phyloP scores from a whole-genome alignment of 1,284 basidiomycete genomes.

The Fistulina hepatica region DNA sequence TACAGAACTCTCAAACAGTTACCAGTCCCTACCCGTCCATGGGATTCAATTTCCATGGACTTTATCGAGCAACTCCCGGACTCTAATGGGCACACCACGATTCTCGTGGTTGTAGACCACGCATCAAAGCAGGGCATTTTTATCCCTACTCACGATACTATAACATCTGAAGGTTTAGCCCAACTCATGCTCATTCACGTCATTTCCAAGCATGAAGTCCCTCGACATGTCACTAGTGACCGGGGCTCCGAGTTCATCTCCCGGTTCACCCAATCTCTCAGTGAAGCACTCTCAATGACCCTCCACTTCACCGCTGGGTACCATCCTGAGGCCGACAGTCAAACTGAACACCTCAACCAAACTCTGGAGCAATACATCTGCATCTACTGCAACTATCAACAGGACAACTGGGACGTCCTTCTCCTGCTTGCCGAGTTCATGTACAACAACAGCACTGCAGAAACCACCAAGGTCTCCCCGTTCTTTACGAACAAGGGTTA shows the following conservation, averaged over 20 bases:
- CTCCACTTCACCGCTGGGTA: constrained; percentile 18
- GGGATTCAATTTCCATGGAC: constrained; percentile 28
- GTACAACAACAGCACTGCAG: constrained; percentile 21
- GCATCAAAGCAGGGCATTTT: constrained; percentile 26
- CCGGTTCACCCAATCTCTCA: constrained; percentile 18
- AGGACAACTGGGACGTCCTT: constrained; percentile 1
- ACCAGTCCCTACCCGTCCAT: constrained; percentile 20
- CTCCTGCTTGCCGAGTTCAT: constrained; percentile 24
- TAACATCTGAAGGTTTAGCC: constrained; percentile 21
- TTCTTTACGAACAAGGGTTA: constrained; percentile 15
- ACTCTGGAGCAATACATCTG: constrained; percentile 3
- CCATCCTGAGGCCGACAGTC: constrained; percentile 34
- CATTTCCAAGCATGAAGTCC: constrained; percentile 21
- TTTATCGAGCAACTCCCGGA: constrained; percentile 26
- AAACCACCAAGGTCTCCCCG: constrained; percentile 16
- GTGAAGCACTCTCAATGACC: constrained; percentile 12
- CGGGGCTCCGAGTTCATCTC: constrained; percentile 20
- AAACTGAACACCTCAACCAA: constrained; percentile 25
- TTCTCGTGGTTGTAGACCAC: constrained; percentile 28
- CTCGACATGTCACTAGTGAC: constrained; percentile 21
- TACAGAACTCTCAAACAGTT: constrained; percentile 19
- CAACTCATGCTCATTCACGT: constrained; percentile 19
- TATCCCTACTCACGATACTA: constrained; percentile 18
- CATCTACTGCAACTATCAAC: neutral
- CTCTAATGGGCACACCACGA: constrained; percentile 22